These are phyloP conservation scores for Pulveroboletus sp. DNA, from an alignment of 1,284 basidiomycete species.

Conservation along the genomic window DNA sequence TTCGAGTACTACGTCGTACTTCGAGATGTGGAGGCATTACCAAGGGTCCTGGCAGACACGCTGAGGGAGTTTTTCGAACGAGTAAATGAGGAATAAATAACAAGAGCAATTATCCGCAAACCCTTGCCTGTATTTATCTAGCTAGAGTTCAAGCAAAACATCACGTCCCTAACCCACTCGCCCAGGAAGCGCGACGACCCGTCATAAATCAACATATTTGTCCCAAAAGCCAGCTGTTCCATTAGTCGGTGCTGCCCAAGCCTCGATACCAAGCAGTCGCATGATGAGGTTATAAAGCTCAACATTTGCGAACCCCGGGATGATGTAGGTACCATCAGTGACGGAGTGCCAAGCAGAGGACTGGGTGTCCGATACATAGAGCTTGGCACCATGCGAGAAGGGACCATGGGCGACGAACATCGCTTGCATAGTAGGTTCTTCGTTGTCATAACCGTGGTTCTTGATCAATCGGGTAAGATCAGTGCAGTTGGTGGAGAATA, in stretches of 20 bases:
- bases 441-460: slow-evolving; percentile 86
- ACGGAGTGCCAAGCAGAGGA: slow-evolving; percentile 63
- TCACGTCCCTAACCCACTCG: neutral
- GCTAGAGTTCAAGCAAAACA: slow-evolving; percentile 1
- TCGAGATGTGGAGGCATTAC: slow-evolving; percentile 87
- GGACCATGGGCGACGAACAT: slow-evolving; percentile 90
- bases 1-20: slow-evolving; percentile 98
- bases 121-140: neutral
- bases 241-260: slow-evolving; percentile 63
- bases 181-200: neutral
- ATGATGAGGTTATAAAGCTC: slow-evolving; percentile 83
- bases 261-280: slow-evolving; percentile 64
- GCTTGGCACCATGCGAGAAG: slow-evolving; percentile 66
- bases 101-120: neutral
- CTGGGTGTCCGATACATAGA: slow-evolving; percentile 29
- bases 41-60: slow-evolving; percentile 89
- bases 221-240: slow-evolving; percentile 82
- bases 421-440: slow-evolving; percentile 75
- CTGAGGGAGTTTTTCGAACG: slow-evolving; percentile 90
- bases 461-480: slow-evolving; percentile 26
- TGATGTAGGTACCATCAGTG: slow-evolving; percentile 60
- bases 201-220: slow-evolving; percentile 47
- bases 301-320: slow-evolving; percentile 79
- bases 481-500: neutral
- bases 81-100: slow-evolving; percentile 51